Evolutionary conservation across 768 basidiomycete species (phyloP), one percentile per base, ranked within the genome.

Genomic region (Mycena floridula): DNA sequence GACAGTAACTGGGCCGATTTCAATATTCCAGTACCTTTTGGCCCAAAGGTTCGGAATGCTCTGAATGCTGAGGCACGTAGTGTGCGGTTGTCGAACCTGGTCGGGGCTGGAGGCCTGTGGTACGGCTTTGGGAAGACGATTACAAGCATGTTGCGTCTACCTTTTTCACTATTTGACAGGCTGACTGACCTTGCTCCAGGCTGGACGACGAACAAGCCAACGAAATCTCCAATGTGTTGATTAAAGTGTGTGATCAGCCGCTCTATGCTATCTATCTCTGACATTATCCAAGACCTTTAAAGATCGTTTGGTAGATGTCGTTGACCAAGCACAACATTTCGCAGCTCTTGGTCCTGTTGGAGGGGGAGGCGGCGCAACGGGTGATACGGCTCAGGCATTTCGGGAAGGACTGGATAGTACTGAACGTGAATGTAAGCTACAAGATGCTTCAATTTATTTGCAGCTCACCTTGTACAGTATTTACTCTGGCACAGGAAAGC

Each of bases 391-490:
- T 5, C 83, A 86, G 50, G 67, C 76, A 11, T 97, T 97, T 56
- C 72, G 90, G 51, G 93, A 95, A 60, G 94, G 93, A 1, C 75
- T 97, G 48, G 93, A 97, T 44, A 81, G 77, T n/a, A 89, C 89
- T 12, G 93, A 97, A 60, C 76, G 94, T 50, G 91, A 95, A 70
- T 53, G 93, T 95, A 59, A 72, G 82, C 70, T n/a, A 37, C 16
- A n/a, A 20, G 40, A 41, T 7, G 41, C 26, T 37, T 25, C 18
- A 20, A 18, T 38, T 18, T 42, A 44, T 13, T 11, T 40, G 44
- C 20, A 52, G 52, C 51, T 52, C 32, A 20, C 23, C 37, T 25
- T 24, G 25, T 26, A 15, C 48, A 96, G 93, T 96, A 46, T 96
- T 95, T 61, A 66, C 78, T 9, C 66, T 90, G 50, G 91, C 89